Base-by-base conservation (phyloP, 1,284 basidiomycete genomes). In the Peniophora sp. region DNA sequence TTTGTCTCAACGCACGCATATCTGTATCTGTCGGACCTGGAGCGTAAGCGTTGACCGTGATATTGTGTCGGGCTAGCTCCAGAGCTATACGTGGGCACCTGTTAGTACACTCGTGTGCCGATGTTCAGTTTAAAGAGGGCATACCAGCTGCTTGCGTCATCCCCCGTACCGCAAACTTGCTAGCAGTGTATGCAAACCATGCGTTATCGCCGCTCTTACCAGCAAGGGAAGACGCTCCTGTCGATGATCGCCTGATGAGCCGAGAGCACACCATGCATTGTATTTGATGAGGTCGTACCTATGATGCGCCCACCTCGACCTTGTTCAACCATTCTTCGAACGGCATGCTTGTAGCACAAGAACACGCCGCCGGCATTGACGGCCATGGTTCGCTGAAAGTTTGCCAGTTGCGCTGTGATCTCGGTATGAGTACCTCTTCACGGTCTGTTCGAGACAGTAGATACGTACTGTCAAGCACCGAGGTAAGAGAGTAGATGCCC, bases 21-120 rank as follows among this genome's bases (percentile, higher is more conserved):
- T 18, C 47, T 14, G 54, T 57, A n/a, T 52, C 36, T 36, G 56
- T 53, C 3, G 41, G 14, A 9, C 64, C 63, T n/a, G 63, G 63
- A 11, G 62, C 59, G 47, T 66, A 67, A 8, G 60, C 55, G 39
- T 66, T 67, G 3, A 66, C 65, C 12, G 62, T 66, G 42, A 67
- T 67, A 11, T 59, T 60, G 52, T 66, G 52, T 15, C 51, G 54
- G 24, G 60, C 61, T 22, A 62, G 53, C 50, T 64, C 64, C 20
- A 48, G 27, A n/a, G 64, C 65, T 66, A 20, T 11, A 18, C 10
- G 12, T 20, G 23, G 9, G 23, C 10, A 45, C n/a, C 3, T 23
- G 43, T 20, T 20, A 24, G 17, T n/a, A 3, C 12, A 45, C 18
- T 35, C 17, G 14, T 10, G n/a, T n/a, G n/a, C n/a, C n/a, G 24